Conservation (phyloP, 2,329 filamentous ascomycete species). For the Diplocarpon mali region DNA sequence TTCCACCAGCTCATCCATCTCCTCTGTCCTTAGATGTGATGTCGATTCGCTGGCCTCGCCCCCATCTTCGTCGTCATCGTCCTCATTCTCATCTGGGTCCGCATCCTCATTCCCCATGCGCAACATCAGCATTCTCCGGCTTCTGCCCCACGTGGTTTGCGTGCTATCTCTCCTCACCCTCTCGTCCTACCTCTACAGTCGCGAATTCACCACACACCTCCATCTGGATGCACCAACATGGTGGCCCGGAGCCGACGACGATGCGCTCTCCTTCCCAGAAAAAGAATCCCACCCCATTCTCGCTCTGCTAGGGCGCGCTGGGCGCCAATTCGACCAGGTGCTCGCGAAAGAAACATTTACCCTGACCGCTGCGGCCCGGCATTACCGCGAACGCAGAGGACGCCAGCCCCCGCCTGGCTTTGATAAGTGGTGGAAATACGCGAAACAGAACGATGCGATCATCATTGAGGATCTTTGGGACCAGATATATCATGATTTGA, state of each 20-base stretch:
- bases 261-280: not conserved
- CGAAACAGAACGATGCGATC: slow-evolving; percentile 37
- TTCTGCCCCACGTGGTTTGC: slow-evolving; percentile 6
- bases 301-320: slow-evolving; percentile 31
- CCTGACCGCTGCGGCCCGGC: slow-evolving; percentile 34
- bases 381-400: slow-evolving; percentile 43
- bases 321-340: slow-evolving; percentile 29
- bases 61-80: not conserved
- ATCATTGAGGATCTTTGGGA: slow-evolving; percentile 50
- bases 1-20: too few species aligned
- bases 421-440: slow-evolving; percentile 46
- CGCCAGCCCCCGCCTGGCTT: slow-evolving; percentile 53
- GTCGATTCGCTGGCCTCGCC: not conserved
- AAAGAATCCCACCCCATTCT: slow-evolving; percentile 33
- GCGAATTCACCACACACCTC: slow-evolving; percentile 1
- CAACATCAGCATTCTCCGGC: slow-evolving; percentile 2
- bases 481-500: slow-evolving; percentile 40
- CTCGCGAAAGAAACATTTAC: slow-evolving; percentile 31
- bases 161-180: slow-evolving; percentile 6
- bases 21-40: not conserved
- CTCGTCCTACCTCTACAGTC: slow-evolving; percentile 3
- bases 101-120: not conserved
- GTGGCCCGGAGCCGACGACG: not conserved
- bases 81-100: too few species aligned
- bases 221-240: not conserved